Conservation (phyloP, 345 rosid genomes). For the Garcia nutans region DNA sequence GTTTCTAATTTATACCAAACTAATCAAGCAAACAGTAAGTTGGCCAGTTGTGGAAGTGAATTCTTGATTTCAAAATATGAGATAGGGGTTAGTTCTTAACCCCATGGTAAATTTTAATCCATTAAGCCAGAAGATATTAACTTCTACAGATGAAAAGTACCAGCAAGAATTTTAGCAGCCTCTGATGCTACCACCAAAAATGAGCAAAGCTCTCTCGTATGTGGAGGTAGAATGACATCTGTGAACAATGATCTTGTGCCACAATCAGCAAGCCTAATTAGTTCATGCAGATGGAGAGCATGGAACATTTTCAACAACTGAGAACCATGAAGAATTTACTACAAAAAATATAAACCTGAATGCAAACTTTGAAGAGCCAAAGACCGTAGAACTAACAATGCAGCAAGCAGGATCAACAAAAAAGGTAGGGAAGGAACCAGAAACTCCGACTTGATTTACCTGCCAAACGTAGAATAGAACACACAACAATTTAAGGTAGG, state of each 20-base stretch:
- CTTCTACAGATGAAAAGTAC: conserved; percentile 11
- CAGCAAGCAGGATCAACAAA: conserved; percentile 14
- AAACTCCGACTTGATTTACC: conserved; percentile 14
- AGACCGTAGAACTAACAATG: conserved; percentile 20
- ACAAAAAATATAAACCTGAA: conserved; percentile 25
- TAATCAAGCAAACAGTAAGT: background rate
- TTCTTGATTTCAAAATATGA: background rate
- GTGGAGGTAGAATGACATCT: conserved; percentile 22
- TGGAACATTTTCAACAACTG: background rate
- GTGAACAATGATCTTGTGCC: conserved; percentile 24
- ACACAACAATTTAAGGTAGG: background rate
- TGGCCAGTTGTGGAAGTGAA: background rate
- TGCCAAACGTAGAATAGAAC: conserved; percentile 1
- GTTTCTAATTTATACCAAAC: background rate
- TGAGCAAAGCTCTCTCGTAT: conserved; percentile 28
- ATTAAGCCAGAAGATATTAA: background rate
- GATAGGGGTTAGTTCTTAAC: background rate
- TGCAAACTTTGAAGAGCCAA: conserved; percentile 28
- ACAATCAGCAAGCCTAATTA: conserved; percentile 8
- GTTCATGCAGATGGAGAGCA: background rate
- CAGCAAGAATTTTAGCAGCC: conserved; percentile 31
- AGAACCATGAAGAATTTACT: background rate
- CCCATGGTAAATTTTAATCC: background rate
- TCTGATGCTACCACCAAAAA: conserved; percentile 31
- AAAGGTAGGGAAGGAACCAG: conserved; percentile 2